A percentile compares a stretch with the other conserved stretches of the same genome.
phyloP scores from a whole-genome alignment of 2,329 filamentous ascomycete genomes.

The Claviceps pazoutovae region DNA sequence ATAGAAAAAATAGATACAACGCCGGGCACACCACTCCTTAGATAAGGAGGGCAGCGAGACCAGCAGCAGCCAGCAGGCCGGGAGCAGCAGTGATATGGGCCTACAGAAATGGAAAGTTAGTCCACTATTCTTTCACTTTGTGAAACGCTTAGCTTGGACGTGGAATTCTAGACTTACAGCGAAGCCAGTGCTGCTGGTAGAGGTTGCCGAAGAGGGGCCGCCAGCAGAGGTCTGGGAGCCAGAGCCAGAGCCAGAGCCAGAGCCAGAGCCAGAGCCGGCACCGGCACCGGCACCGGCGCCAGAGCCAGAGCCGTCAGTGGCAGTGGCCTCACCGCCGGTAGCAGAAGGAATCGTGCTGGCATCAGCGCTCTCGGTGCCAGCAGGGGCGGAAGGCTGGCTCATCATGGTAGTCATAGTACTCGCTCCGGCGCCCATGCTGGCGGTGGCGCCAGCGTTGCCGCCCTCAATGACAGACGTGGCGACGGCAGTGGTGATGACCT shows the following conservation, averaged over 20 bases:
- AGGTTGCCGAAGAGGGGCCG: not conserved
- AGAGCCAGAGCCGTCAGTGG: slow-evolving; percentile 4
- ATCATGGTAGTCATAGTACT: slow-evolving; percentile 16
- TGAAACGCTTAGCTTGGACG: not conserved
- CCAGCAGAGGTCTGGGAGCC: not conserved
- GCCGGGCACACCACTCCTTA: slow-evolving; percentile 17
- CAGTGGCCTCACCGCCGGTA: slow-evolving; percentile 6
- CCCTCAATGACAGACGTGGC: not conserved
- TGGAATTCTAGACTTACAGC: slow-evolving; percentile 16
- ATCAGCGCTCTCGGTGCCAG: not conserved
- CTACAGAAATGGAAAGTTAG: slow-evolving; percentile 8
- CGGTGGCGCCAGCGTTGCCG: slow-evolving; percentile 4
- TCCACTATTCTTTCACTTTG: not conserved
- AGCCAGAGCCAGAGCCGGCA: not conserved
- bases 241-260: slow-evolving; percentile 3
- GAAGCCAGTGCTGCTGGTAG: slow-evolving; percentile 10
- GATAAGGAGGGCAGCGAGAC: slow-evolving; percentile 33
- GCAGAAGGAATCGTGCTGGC: not conserved
- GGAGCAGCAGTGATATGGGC: slow-evolving; percentile 31
- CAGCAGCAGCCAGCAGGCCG: slow-evolving; percentile 34
- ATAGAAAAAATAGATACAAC: not conserved
- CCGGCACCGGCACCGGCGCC: no score
- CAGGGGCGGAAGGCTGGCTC: not conserved
- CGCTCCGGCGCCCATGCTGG: slow-evolving; percentile 11
- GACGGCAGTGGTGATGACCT: slow-evolving; percentile 14